Base-by-base conservation (phyloP, 495 filamentous ascomycete species). In the Penicillium samsonianum region DNA sequence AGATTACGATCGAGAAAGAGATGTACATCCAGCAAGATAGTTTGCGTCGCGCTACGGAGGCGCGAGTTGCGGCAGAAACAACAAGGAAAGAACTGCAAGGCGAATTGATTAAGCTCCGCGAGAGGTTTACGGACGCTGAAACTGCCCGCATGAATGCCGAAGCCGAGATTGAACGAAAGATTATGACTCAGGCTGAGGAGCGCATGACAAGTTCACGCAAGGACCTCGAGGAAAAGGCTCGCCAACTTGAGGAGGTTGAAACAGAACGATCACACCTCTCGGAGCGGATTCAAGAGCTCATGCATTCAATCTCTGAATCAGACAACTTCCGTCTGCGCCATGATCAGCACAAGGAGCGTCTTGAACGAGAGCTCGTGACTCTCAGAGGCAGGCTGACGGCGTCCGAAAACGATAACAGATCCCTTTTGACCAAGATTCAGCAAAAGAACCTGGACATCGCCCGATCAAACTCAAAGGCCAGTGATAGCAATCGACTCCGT, bases 371-470 rank as follows among this genome's bases (percentile, higher is more conserved):
- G 67, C 80, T 96, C n/a, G 88, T 91, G 33, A 96, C 92, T 1
- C 82, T 96, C 38, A 96, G 93, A 65, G 92, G 93, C 55, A 87
- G 94, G 28, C 80, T 98, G 48, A 84, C 87, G 12, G 94, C 94
- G 28, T 98, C 94, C 0, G 94, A 98, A 65, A 97, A 98, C 65
- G 94, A 98, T 73, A 98, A 98, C 64, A 87, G 90, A n/a, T 86
- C 92, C 35, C 78, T 98, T 0, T 80, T 98, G 46, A 98, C 96
- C 68, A 98, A 98, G 72, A 80, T 98, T 11, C 94, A 98, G 62
- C 93, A 97, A 65, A 98, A 98, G 80, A 95, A 95, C 43, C 84
- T 98, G 8, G 94, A 98, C 67, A 94, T 98, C 67, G 93, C 92
- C 28, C 82, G 95, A 40, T 93, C 94, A 5, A 90, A 84, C 58